Evolutionary conservation across 495 filamentous ascomycete species (phyloP).

Genomic region (Trichocladium uniseriatum): DNA sequence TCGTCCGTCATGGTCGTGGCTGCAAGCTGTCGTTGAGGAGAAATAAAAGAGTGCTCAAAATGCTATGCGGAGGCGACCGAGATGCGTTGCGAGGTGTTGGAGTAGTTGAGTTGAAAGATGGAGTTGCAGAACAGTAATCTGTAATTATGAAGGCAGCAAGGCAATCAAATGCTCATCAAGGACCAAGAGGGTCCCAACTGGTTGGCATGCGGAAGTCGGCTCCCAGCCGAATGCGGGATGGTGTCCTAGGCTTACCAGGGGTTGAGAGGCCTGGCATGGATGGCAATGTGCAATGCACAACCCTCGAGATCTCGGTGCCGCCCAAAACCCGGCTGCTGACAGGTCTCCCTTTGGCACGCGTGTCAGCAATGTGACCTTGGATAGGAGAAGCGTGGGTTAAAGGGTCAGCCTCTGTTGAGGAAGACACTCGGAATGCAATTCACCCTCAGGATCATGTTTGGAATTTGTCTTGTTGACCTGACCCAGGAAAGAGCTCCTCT

Average conservation of each 20-base stretch:
- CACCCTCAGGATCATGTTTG: neutral
- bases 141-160: slow-evolving; percentile 19
- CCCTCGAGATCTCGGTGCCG: slow-evolving; percentile 1
- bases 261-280: neutral
- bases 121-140: too few species aligned
- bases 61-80: too few species aligned
- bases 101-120: slow-evolving; percentile 3
- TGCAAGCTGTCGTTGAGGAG: slow-evolving; percentile 3
- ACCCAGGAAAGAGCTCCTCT: too few species aligned
- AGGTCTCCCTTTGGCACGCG: neutral
- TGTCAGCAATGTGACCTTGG: slow-evolving; percentile 4
- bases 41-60: slow-evolving; percentile 2
- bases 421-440: neutral
- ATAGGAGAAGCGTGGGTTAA: too few species aligned
- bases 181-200: slow-evolving; percentile 13
- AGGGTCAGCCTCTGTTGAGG: too few species aligned
- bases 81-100: too few species aligned
- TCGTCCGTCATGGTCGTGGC: slow-evolving; percentile 44
- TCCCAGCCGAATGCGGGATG: slow-evolving; percentile 15
- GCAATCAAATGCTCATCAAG: slow-evolving; percentile 3
- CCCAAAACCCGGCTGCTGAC: neutral
- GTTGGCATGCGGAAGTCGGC: slow-evolving; percentile 10
- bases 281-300: slow-evolving; percentile 1
- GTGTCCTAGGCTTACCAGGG: neutral
- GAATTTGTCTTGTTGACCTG: neutral